Evolutionary conservation across 2,329 filamentous ascomycete species (phyloP).

Genomic region (Hypoxylon sp.): DNA sequence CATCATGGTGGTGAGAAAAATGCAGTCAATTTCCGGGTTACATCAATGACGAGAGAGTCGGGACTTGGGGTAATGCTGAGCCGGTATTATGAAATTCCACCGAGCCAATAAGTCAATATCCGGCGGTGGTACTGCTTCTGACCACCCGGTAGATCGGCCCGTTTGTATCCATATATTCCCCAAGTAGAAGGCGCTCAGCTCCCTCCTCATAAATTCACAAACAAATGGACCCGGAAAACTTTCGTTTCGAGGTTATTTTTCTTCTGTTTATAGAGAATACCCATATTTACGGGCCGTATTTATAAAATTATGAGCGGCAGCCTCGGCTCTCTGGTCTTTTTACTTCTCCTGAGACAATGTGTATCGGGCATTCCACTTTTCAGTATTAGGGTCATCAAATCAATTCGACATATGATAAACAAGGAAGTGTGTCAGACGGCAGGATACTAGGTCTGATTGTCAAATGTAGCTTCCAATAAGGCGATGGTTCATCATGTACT

Average conservation of each 20-base stretch:
- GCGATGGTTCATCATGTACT: not conserved
- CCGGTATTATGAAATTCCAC: slow-evolving; percentile 37
- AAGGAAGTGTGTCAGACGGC: not conserved
- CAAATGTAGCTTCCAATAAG: slow-evolving; percentile 5
- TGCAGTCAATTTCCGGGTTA: slow-evolving; percentile 26
- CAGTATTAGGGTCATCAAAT: slow-evolving; percentile 17
- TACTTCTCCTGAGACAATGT: slow-evolving; percentile 3
- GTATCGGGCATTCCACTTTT: slow-evolving; percentile 25
- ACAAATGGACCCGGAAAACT: slow-evolving; percentile 34
- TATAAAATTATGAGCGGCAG: slow-evolving; percentile 26
- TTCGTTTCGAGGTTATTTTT: slow-evolving; percentile 19
- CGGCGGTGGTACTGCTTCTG: slow-evolving; percentile 43
- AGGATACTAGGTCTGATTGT: slow-evolving; percentile 6
- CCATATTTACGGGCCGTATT: slow-evolving; percentile 13
- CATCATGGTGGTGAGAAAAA: slow-evolving; percentile 25
- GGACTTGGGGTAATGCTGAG: slow-evolving; percentile 34
- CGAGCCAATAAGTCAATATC: slow-evolving; percentile 40
- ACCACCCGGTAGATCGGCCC: slow-evolving; percentile 40
- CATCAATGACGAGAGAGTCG: slow-evolving; percentile 35
- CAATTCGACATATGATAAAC: slow-evolving; percentile 13
- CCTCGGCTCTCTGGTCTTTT: slow-evolving; percentile 18
- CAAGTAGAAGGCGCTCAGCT: slow-evolving; percentile 36
- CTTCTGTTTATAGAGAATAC: slow-evolving; percentile 5
- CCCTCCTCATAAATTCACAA: slow-evolving; percentile 6
- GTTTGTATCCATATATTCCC: slow-evolving; percentile 29